Percentiles rank a stretch among this genome's conserved stretches.
phyloP scores from a whole-genome alignment of 2,329 filamentous ascomycete genomes.

The Arthrobotrys sphaeroides region DNA sequence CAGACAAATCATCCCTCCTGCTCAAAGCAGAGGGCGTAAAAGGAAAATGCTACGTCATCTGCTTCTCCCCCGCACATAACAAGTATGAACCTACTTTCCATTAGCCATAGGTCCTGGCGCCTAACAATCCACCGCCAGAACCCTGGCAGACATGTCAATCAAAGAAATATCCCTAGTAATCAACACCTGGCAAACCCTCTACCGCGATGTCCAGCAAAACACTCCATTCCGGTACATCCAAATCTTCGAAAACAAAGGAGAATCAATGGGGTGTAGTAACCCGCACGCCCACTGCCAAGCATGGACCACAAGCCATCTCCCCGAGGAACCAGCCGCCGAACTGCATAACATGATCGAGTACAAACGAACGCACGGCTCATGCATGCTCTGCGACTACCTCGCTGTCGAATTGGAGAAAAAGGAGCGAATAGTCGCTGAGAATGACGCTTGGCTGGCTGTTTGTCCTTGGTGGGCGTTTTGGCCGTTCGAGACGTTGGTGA shows the following conservation, averaged over 20 bases:
- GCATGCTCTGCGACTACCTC: conserved; percentile 87
- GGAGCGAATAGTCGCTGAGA: conserved; percentile 89
- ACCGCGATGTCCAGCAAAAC: conserved; percentile 76
- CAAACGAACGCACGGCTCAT: conserved; percentile 72
- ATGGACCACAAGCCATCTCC: conserved; percentile 91
- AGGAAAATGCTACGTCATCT: conserved; percentile 95
- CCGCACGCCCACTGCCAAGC: conserved; percentile 96
- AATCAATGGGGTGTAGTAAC: conserved; percentile 98
- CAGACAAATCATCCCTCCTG: conserved; percentile 71
- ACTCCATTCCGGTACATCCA: conserved; percentile 95
- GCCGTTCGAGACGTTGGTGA: conserved; percentile 94
- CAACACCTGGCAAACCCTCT: conserved; percentile 90
- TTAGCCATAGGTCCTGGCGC: not conserved
- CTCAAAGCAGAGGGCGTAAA: conserved; percentile 86
- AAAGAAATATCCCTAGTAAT: conserved; percentile 82
- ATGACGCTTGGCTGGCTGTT: conserved; percentile 82
- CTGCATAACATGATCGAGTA: conserved; percentile 82
- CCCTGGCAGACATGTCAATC: conserved; percentile 85
- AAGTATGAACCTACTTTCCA: conserved; percentile 61
- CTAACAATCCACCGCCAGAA: conserved; percentile 61
- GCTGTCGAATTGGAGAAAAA: conserved; percentile 80
- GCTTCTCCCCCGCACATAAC: conserved; percentile 90
- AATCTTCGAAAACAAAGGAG: conserved; percentile 98
- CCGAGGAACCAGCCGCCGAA: conserved; percentile 87
- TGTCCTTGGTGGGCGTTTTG: conserved; percentile 98